Conservation (phyloP, 2,329 filamentous ascomycete species). For the Penicillium sp. region DNA sequence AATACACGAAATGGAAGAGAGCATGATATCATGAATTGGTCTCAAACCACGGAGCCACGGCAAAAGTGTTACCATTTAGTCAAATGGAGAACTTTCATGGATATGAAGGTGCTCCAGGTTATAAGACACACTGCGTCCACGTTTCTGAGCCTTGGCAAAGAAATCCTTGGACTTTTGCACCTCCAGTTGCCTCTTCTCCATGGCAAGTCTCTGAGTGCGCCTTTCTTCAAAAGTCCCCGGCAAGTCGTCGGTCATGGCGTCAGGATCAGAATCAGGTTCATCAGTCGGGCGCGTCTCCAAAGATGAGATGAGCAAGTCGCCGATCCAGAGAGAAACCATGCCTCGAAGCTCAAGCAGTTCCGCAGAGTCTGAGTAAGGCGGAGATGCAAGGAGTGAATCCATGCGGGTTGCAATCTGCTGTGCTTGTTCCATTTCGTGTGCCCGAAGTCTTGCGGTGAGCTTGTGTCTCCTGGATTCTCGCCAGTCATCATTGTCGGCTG, state of each 20-base stretch:
- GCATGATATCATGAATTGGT: too few species aligned
- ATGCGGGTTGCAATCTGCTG: constrained; percentile 61
- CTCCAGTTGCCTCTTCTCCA: constrained; percentile 31
- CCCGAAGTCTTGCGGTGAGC: constrained; percentile 37
- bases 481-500: constrained; percentile 18
- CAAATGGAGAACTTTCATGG: constrained; percentile 14
- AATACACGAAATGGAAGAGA: too few species aligned
- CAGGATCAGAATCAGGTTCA: constrained; percentile 12
- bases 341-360: constrained; percentile 65
- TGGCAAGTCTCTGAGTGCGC: constrained; percentile 30
- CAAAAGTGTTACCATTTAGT: too few species aligned
- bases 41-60: too few species aligned
- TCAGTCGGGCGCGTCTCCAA: constrained; percentile 20
- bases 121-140: constrained; percentile 28
- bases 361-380: constrained; percentile 63
- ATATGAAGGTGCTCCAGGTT: constrained; percentile 30
- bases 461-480: constrained; percentile 31
- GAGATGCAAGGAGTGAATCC: constrained; percentile 62
- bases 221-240: constrained; percentile 28
- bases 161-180: constrained; percentile 30
- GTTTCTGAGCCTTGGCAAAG: constrained; percentile 31
- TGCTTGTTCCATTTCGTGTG: constrained; percentile 54
- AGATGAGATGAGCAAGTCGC: constrained; percentile 53
- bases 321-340: constrained; percentile 69
- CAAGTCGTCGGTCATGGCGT: constrained; percentile 19